Evolutionary conservation across 257 asterid species (phyloP).

Genomic region (Solanum raphanifolium): DNA sequence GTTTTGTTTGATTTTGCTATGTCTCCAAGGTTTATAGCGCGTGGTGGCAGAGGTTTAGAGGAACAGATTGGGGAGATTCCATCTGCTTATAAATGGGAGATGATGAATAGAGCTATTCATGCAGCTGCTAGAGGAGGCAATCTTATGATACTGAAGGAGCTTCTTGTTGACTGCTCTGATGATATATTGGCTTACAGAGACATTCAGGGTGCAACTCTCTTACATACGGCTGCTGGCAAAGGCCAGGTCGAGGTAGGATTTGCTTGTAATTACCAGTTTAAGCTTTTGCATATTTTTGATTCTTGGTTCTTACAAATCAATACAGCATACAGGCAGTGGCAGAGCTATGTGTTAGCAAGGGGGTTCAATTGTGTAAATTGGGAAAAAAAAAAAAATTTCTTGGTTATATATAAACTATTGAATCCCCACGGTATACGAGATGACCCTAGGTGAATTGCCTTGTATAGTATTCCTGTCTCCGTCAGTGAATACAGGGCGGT

Average conservation of each 20-base stretch:
- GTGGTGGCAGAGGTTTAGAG: conserved; percentile 20
- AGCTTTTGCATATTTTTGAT: not conserved
- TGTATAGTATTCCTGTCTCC: not conserved
- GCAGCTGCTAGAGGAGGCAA: conserved; percentile 98
- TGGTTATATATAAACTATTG: not conserved
- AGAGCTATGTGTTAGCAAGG: not conserved
- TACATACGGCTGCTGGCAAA: conserved; percentile 86
- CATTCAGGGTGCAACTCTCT: conserved; percentile 52
- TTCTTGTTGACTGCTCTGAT: conserved; percentile 47
- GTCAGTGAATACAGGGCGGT: not conserved
- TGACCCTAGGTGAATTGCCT: not conserved
- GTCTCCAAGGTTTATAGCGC: conserved; percentile 40
- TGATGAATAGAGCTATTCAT: conserved; percentile 69
- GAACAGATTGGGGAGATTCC: conserved; percentile 53
- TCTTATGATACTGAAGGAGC: conserved; percentile 50
- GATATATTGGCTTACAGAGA: conserved; percentile 55
- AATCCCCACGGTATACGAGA: not conserved
- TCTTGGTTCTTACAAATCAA: not conserved
- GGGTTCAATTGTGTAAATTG: not conserved
- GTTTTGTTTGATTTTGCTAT: conserved; percentile 53
- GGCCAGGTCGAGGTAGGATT: conserved; percentile 67
- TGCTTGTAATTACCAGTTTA: not conserved
- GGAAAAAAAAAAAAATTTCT: no score
- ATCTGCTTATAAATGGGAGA: conserved; percentile 61
- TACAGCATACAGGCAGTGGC: not conserved